Evolutionary conservation across 345 rosid species (phyloP).

Genomic region (Geranium rotundifolium): DNA sequence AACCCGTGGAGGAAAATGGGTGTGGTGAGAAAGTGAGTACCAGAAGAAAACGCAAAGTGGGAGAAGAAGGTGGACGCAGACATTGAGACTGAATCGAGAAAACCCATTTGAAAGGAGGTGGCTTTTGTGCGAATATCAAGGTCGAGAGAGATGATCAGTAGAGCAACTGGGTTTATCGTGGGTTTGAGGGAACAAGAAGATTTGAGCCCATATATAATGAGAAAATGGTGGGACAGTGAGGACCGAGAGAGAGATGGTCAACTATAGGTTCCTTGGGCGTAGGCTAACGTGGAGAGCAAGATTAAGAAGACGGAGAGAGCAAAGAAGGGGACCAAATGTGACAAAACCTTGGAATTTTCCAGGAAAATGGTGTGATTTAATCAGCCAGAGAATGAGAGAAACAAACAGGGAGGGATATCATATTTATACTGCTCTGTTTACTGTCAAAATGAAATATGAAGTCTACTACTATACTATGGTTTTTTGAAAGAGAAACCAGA

Average conservation of each 20-base stretch:
- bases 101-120: constrained; percentile 16
- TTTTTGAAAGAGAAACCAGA: no score
- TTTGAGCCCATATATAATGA: neutral
- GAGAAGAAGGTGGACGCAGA: constrained; percentile 7
- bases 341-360: constrained; percentile 1
- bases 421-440: no score
- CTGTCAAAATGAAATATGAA: no score
- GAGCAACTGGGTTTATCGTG: neutral
- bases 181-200: neutral
- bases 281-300: constrained; percentile 22
- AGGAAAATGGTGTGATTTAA: neutral
- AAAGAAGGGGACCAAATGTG: neutral
- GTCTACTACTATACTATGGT: no score
- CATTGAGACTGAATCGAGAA: constrained; percentile 12
- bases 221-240: neutral
- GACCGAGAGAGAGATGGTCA: constrained; percentile 6
- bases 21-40: constrained; percentile 21
- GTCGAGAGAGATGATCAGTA: no score
- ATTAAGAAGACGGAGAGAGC: constrained; percentile 5
- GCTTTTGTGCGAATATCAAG: neutral
- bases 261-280: constrained; percentile 2
- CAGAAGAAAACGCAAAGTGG: constrained; percentile 3
- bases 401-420: no score
- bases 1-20: constrained; percentile 30
- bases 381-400: no score